These are phyloP conservation scores for Fraxinus dipetala DNA, from an alignment of 305 asterid species.

Conservation along the genomic window DNA sequence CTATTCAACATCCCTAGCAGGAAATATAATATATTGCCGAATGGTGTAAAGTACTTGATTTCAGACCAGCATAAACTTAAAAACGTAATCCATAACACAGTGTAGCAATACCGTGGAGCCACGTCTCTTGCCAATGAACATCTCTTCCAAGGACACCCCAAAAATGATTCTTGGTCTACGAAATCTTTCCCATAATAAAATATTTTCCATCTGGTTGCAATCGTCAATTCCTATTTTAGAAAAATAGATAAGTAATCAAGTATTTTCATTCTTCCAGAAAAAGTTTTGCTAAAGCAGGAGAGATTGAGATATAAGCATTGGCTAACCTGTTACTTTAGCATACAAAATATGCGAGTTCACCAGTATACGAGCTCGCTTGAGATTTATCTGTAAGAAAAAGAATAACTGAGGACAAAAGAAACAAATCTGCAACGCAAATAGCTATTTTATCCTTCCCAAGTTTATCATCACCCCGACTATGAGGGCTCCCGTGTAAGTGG, in stretches of 20 bases:
- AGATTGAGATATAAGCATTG: constrained; percentile 1
- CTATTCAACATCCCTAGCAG: neutral
- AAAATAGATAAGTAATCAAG: neutral
- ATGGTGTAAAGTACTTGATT: neutral
- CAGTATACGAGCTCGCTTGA: constrained; percentile 88
- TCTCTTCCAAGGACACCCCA: constrained; percentile 69
- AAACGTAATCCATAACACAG: neutral
- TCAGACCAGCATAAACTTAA: neutral
- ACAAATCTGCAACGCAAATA: neutral
- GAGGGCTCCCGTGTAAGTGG: neutral
- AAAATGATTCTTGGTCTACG: constrained; percentile 64
- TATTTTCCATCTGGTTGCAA: constrained; percentile 80
- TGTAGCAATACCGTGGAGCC: constrained; percentile 53
- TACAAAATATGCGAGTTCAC: constrained; percentile 63
- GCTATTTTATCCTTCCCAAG: constrained; percentile 2
- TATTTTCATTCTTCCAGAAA: constrained; percentile 4
- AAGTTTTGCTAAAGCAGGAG: neutral
- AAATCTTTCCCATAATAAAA: constrained; percentile 71
- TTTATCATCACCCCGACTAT: neutral
- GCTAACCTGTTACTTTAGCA: constrained; percentile 59
- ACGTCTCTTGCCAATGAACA: constrained; percentile 48
- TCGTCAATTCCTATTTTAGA: constrained; percentile 56
- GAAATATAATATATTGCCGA: neutral
- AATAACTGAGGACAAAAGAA: constrained; percentile 6
- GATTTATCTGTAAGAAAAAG: constrained; percentile 69